phyloP scores from a whole-genome alignment of 2,329 filamentous ascomycete genomes.

The Akanthomyces uredinophilus region DNA sequence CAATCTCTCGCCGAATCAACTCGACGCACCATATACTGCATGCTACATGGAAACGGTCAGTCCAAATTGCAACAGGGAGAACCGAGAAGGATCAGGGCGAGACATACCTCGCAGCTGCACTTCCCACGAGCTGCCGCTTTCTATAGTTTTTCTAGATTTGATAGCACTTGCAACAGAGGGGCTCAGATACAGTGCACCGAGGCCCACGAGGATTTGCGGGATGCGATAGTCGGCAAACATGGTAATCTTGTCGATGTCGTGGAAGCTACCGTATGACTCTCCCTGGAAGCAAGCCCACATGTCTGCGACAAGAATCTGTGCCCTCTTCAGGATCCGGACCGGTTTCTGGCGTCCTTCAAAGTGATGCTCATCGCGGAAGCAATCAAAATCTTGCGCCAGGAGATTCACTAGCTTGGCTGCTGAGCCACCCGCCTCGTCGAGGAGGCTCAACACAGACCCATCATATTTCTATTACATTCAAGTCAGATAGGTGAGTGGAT shows the following conservation, averaged over 20 bases:
- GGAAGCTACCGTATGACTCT: constrained; percentile 70
- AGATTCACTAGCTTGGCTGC: constrained; percentile 83
- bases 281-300: constrained; percentile 94
- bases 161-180: constrained; percentile 72
- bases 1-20: constrained; percentile 76
- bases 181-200: constrained; percentile 80
- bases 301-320: constrained; percentile 93
- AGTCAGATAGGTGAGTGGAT: neutral
- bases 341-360: constrained; percentile 66
- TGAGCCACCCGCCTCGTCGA: constrained; percentile 69
- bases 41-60: constrained; percentile 39
- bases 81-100: fast-evolving
- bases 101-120: constrained; percentile 74
- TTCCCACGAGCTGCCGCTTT: constrained; percentile 73
- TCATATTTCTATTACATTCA: constrained; percentile 59
- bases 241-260: constrained; percentile 90
- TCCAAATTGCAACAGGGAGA: neutral
- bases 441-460: constrained; percentile 67
- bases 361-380: constrained; percentile 74
- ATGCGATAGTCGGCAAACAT: constrained; percentile 99
- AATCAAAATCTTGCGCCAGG: constrained; percentile 73
- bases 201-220: constrained; percentile 81
- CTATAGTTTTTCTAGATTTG: constrained; percentile 56
- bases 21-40: constrained; percentile 97
- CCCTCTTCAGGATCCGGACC: constrained; percentile 84